Conservation (phyloP, 805 yeast genomes). For the Candida incommunis region DNA sequence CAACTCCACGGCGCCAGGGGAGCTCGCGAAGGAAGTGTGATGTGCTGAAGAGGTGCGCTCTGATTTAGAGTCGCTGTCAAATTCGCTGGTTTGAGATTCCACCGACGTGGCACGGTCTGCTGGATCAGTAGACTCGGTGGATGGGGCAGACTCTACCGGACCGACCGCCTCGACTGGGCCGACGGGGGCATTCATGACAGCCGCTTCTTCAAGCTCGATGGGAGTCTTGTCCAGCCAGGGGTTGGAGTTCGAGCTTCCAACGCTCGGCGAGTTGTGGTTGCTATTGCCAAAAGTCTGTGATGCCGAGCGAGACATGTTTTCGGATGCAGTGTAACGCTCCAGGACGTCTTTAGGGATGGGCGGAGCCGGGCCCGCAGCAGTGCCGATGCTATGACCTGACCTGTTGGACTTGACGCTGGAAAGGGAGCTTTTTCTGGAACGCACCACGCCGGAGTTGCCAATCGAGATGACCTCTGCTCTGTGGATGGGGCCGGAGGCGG, state of each 20-base stretch:
- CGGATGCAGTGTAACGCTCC: background rate
- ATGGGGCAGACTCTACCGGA: too few species aligned
- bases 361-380: background rate
- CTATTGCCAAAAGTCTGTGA: background rate
- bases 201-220: background rate
- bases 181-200: background rate
- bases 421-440: background rate
- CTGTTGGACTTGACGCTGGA: background rate
- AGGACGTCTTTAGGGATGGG: constrained; percentile 1
- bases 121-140: too few species aligned
- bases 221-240: constrained; percentile 1
- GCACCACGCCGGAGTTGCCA: background rate
- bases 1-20: background rate
- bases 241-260: background rate
- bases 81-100: background rate
- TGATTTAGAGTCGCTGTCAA: background rate
- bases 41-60: background rate
- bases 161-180: too few species aligned
- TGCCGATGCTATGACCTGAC: background rate
- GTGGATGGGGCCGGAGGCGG: background rate
- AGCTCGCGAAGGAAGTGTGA: background rate
- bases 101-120: too few species aligned
- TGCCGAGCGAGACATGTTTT: background rate
- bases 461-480: background rate
- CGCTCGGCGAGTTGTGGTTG: background rate